These are phyloP conservation scores for Diphasiastrum complanatum DNA, from an alignment of 83 land plant genomes.

Conservation along the genomic window DNA sequence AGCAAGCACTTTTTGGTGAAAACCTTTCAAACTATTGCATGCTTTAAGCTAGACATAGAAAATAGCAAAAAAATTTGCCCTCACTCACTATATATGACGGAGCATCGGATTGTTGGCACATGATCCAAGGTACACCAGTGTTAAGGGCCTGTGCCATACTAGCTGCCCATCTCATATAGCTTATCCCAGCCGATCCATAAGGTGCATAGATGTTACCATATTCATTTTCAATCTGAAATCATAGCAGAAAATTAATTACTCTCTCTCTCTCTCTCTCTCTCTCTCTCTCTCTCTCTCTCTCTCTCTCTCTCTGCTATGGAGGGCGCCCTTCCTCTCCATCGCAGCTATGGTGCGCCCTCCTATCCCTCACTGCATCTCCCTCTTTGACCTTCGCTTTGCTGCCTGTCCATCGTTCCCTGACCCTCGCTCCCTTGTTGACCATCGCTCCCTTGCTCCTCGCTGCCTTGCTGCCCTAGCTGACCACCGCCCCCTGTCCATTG, in stretches of 20 bases:
- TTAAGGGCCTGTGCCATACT: slow-evolving; percentile 59
- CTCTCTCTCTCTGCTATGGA: slow-evolving; percentile 21
- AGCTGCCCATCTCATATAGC: slow-evolving; percentile 75
- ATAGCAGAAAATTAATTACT: not conserved
- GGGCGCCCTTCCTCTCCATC: no score
- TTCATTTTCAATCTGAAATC: slow-evolving; percentile 98
- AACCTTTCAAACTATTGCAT: not conserved
- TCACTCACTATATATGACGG: slow-evolving; percentile 65
- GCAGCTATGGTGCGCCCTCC: no score
- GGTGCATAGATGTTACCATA: slow-evolving; percentile 65
- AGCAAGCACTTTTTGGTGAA: no score
- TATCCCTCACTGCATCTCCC: no score
- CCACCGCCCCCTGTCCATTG: no score
- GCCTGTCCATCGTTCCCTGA: no score
- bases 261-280: slow-evolving; percentile 20
- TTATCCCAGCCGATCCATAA: slow-evolving; percentile 65
- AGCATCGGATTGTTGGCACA: slow-evolving; percentile 91
- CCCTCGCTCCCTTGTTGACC: no score
- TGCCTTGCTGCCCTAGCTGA: no score
- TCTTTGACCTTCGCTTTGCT: no score
- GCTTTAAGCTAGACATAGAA: not conserved
- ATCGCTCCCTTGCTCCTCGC: no score
- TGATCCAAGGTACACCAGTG: slow-evolving; percentile 93
- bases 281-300: slow-evolving; percentile 20
- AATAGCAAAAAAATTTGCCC: not conserved